Percentiles rank a stretch among this genome's conserved stretches.
These are phyloP conservation scores for Fusarium cicatricum DNA, from an alignment of 2,329 filamentous ascomycete species.

Conservation along the genomic window DNA sequence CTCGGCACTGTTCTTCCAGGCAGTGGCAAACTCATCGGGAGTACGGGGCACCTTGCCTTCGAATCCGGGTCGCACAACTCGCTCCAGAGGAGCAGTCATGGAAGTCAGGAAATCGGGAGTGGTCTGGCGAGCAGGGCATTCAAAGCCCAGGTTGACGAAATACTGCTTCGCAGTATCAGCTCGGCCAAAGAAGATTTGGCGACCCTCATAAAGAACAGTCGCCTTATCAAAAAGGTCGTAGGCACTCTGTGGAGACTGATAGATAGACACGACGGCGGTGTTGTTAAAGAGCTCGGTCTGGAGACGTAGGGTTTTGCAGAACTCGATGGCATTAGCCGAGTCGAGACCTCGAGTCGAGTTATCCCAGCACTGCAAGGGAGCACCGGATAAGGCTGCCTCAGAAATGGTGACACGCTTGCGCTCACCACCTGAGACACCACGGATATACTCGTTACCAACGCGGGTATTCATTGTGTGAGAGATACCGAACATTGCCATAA, in stretches of 20 bases:
- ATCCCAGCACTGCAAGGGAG: constrained; percentile 72
- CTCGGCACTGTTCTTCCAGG: constrained; percentile 64
- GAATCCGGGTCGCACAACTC: constrained; percentile 63
- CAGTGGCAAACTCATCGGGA: constrained; percentile 67
- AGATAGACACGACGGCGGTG: constrained; percentile 76
- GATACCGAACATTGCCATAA: constrained; percentile 80
- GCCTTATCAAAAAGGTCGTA: constrained; percentile 73
- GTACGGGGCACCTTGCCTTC: constrained; percentile 65
- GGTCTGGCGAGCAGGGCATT: constrained; percentile 71
- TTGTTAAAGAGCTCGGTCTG: constrained; percentile 72
- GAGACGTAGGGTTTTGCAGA: constrained; percentile 73
- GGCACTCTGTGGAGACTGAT: constrained; percentile 71
- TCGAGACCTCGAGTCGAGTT: constrained; percentile 79
- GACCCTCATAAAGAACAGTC: constrained; percentile 65
- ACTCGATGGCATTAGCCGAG: constrained; percentile 78
- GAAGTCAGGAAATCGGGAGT: constrained; percentile 77
- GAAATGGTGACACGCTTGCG: constrained; percentile 72
- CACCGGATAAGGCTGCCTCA: constrained; percentile 66
- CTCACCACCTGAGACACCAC: constrained; percentile 79
- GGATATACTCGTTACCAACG: constrained; percentile 78
- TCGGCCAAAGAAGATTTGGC: constrained; percentile 70
- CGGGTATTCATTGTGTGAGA: constrained; percentile 76
- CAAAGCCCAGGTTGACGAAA: constrained; percentile 72
- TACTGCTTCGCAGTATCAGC: constrained; percentile 68
- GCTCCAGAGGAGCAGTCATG: constrained; percentile 68